phyloP scores from a whole-genome alignment of 805 yeast species.

The Teunomyces atbi region DNA sequence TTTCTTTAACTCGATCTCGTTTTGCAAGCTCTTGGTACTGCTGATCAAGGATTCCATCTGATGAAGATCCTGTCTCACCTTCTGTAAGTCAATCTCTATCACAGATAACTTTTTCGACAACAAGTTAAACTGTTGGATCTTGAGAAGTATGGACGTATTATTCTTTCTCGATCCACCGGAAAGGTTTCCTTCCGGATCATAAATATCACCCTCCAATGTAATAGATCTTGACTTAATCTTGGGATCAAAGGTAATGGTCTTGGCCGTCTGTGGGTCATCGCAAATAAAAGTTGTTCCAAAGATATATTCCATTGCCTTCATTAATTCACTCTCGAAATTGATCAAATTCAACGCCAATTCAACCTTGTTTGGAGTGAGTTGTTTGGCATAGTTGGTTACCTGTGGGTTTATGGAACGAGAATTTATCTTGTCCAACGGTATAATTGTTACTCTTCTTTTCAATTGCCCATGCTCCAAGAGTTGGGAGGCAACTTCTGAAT shows the following conservation, averaged over 20 bases:
- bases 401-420: conserved; percentile 54
- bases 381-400: conserved; percentile 63
- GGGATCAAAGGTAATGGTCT: conserved; percentile 83
- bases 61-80: conserved; percentile 39
- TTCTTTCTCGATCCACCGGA: conserved; percentile 88
- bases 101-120: conserved; percentile 37
- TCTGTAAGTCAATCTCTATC: conserved; percentile 43
- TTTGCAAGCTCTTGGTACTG: conserved; percentile 55
- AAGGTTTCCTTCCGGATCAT: conserved; percentile 93
- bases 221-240: conserved; percentile 77
- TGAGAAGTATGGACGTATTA: conserved; percentile 55
- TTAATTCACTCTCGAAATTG: conserved; percentile 66
- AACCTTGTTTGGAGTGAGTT: conserved; percentile 78
- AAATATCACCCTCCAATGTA: conserved; percentile 88
- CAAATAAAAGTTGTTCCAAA: conserved; percentile 92
- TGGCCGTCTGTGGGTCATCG: conserved; percentile 83
- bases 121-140: conserved; percentile 63
- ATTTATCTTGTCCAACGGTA: conserved; percentile 84
- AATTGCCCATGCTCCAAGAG: conserved; percentile 76
- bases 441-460: conserved; percentile 80
- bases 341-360: conserved; percentile 85
- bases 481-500: conserved; percentile 79
- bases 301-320: conserved; percentile 84
- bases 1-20: conserved; percentile 52
- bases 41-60: conserved; percentile 44